Evolutionary conservation across 2,329 filamentous ascomycete genomes (phyloP).

Genomic region (Aspergillus felis): DNA sequence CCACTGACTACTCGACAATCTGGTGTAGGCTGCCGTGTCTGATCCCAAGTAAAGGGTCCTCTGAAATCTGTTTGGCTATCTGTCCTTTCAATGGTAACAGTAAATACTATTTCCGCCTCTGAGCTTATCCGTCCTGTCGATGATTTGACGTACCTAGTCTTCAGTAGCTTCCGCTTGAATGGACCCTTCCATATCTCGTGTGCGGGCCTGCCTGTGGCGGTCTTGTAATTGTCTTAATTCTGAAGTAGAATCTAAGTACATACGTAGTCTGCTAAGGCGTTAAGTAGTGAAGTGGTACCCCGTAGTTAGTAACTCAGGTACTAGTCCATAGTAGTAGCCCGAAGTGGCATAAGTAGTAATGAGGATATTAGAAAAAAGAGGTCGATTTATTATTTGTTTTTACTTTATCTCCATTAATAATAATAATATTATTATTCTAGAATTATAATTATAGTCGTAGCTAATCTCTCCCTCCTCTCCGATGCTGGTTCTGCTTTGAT

Average conservation of each 20-base stretch:
- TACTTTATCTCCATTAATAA: slow-evolving; percentile 1
- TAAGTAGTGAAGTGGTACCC: background rate
- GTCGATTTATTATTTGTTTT: slow-evolving; percentile 10
- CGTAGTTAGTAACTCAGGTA: background rate
- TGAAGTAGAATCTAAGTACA: background rate
- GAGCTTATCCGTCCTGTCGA: slow-evolving; percentile 16
- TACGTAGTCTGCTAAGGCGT: slow-evolving; percentile 1
- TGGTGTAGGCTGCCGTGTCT: slow-evolving; percentile 7
- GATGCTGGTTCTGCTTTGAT: slow-evolving; percentile 2
- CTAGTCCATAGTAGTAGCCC: background rate
- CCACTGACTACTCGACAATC: slow-evolving; percentile 19
- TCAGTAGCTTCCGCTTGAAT: slow-evolving; percentile 12
- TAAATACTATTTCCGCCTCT: slow-evolving; percentile 8
- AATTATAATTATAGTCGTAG: slow-evolving; percentile 1
- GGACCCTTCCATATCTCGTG: slow-evolving; percentile 16
- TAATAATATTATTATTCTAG: slow-evolving; percentile 2
- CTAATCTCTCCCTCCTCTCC: slow-evolving; percentile 4
- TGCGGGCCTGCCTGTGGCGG: slow-evolving; percentile 21
- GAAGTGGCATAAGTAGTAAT: background rate
- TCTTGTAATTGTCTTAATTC: slow-evolving; percentile 12
- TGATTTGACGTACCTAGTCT: slow-evolving; percentile 8
- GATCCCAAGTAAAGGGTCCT: slow-evolving; percentile 4
- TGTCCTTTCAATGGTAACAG: slow-evolving; percentile 6
- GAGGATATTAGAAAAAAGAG: background rate
- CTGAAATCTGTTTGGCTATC: background rate